phyloP scores from a whole-genome alignment of 2,329 filamentous ascomycete species.

The Cadophora luteo-olivacea region DNA sequence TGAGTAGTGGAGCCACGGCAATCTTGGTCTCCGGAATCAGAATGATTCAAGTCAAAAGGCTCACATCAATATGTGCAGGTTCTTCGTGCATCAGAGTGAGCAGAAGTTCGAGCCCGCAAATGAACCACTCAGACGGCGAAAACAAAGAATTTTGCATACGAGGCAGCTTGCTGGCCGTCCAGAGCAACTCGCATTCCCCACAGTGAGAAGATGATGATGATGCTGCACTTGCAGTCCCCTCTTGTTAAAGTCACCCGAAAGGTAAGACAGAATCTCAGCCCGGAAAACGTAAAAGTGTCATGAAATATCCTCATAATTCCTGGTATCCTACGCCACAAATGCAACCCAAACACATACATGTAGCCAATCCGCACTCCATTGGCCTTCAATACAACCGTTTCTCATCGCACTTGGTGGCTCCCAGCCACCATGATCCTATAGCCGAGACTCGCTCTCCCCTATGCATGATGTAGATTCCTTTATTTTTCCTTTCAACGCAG shows the following conservation, averaged over 20 bases:
- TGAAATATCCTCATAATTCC: neutral
- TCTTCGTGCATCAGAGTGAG: neutral
- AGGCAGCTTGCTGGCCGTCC: too few species aligned
- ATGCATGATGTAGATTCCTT: conserved; percentile 6
- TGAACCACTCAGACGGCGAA: neutral
- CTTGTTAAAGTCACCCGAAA: neutral
- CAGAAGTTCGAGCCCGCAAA: neutral
- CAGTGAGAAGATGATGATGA: neutral
- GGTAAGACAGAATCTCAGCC: neutral
- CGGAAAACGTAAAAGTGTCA: neutral
- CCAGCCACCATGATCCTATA: neutral
- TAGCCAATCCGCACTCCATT: neutral
- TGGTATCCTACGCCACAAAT: conserved; percentile 18
- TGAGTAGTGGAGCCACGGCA: neutral
- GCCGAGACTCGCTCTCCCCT: conserved; percentile 7
- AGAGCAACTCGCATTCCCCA: too few species aligned
- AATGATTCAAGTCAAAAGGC: neutral
- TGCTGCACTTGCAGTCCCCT: neutral
- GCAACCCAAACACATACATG: conserved; percentile 1
- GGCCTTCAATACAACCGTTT: neutral
- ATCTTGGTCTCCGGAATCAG: neutral
- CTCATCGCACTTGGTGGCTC: neutral
- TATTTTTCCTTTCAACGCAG: neutral
- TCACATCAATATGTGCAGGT: neutral
- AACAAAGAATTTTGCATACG: too few species aligned